Evolutionary conservation across 139 green algal genomes (phyloP), one percentile per base, ranked within the genome.

Genomic region (Chlamydomonas sp.): DNA sequence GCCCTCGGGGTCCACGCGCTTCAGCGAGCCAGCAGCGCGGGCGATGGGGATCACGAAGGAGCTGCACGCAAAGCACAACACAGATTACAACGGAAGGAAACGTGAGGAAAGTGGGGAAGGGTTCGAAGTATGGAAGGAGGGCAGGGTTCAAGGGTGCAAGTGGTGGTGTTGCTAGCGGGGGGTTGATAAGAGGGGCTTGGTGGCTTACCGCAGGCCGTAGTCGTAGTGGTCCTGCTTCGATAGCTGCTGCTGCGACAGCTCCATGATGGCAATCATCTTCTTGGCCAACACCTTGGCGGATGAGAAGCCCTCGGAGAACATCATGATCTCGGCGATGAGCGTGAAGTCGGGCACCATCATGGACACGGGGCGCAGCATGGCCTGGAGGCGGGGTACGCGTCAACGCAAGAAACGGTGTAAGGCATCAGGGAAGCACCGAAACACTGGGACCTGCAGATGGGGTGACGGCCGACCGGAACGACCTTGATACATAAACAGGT

Each of bases 261-360:
- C 94, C 95, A 97, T 97, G 90, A 97, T 97, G 61, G 94, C 94
- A 71, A 97, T 96, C 95, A 98, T 98, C 92, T 98, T 98, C 91
- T 97, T 97, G 79, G 94, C 93, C 75, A 97, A 89, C 61, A 93
- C 72, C 91, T 97, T 97, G 76, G 96, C 95, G 64, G 89, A 92
- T 5, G 92, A 93, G 92, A 97, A 98, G 79, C 96, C 96, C 89
- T 98, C 96, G 49, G 85, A 91, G 91, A 97, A 97, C 93, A 98
- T 96, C 94, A 97, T 97, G 91, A 98, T 98, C 92, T 98, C 96
- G 8, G 95, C 93, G 82, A 98, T 98, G 15, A 97, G 92, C n/a
- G 93, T 95, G 89, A 97, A 97, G 93, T 98, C 95, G 58, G 96
- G 96, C 61, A 98, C 96, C 96, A 98, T 97, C 96, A 98, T 98